Percentiles rank a stretch among this genome's conserved stretches.
Conservation (phyloP, 371 early-diverging fungal species). For the Blastocladiella emersonii region DNA sequence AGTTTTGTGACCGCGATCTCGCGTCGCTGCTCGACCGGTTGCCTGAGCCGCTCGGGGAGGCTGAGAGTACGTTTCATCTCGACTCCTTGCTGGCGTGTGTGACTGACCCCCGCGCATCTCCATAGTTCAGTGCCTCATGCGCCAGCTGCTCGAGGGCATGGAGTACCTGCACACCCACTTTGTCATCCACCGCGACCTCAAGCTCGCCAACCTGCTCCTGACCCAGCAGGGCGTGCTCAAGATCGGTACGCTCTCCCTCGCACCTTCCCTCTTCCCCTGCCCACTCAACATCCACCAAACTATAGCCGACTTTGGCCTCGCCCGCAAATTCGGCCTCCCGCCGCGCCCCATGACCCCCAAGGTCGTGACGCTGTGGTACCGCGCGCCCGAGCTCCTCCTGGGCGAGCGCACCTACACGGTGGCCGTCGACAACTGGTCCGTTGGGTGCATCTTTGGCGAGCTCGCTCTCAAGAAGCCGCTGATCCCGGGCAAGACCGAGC, state of each 20-base stretch:
- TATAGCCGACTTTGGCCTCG: conserved; percentile 80
- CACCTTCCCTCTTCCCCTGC: conserved; percentile 2
- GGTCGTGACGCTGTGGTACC: conserved; percentile 93
- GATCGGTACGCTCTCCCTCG: conserved; percentile 38
- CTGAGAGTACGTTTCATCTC: conserved; percentile 30
- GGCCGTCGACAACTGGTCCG: conserved; percentile 82
- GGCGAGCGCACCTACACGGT: conserved; percentile 63
- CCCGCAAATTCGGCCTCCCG: conserved; percentile 52
- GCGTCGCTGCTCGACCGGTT: conserved; percentile 48
- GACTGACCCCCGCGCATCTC: background rate
- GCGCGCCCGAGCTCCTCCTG: conserved; percentile 80
- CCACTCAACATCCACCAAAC: conserved; percentile 1
- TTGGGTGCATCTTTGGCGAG: conserved; percentile 78
- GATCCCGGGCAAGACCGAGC: conserved; percentile 72
- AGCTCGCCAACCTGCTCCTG: conserved; percentile 69
- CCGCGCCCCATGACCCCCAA: conserved; percentile 69
- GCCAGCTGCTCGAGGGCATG: conserved; percentile 57
- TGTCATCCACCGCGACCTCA: conserved; percentile 74
- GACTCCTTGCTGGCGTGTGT: background rate
- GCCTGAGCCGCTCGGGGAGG: conserved; percentile 36
- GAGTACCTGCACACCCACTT: conserved; percentile 60
- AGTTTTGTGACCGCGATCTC: conserved; percentile 63
- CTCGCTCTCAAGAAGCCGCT: conserved; percentile 53
- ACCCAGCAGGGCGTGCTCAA: conserved; percentile 58
- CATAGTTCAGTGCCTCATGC: conserved; percentile 64